phyloP scores from a whole-genome alignment of 2,329 filamentous ascomycete species.

The Nemania serpens region DNA sequence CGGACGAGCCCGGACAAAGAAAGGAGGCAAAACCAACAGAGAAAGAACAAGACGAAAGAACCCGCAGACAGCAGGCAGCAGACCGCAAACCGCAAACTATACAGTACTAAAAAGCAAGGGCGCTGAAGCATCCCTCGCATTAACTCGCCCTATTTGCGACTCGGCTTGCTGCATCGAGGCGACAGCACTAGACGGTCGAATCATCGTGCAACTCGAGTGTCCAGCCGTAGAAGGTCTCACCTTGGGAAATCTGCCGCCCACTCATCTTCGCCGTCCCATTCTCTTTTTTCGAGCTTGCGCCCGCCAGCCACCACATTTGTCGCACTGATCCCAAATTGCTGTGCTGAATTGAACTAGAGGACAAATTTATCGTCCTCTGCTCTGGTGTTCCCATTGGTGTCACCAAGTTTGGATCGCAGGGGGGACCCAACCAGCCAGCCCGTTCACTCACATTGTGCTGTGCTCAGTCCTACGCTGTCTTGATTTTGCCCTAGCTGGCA shows the following conservation, averaged over 20 bases:
- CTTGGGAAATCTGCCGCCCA: conserved; percentile 31
- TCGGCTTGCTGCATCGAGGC: conserved; percentile 31
- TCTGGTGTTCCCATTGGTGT: conserved; percentile 36
- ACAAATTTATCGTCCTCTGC: conserved; percentile 24
- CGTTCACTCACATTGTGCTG: conserved; percentile 26
- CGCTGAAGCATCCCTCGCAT: conserved; percentile 12
- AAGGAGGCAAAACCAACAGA: conserved; percentile 25
- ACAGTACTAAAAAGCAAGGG: conserved; percentile 15
- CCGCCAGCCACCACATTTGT: conserved; percentile 31
- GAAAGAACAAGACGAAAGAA: conserved; percentile 25
- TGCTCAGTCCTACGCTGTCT: conserved; percentile 30
- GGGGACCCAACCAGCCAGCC: conserved; percentile 29
- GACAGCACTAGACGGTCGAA: conserved; percentile 26
- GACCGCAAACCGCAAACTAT: conserved; percentile 10
- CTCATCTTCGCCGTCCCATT: conserved; percentile 32
- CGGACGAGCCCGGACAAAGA: conserved; percentile 25
- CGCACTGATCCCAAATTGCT: conserved; percentile 41
- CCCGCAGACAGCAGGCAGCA: not conserved
- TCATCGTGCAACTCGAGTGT: conserved; percentile 27
- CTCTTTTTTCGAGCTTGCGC: conserved; percentile 32
- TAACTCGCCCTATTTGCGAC: conserved; percentile 21
- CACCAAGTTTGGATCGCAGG: conserved; percentile 36
- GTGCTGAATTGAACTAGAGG: conserved; percentile 37
- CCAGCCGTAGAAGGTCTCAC: conserved; percentile 38
- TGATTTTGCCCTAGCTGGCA: conserved; percentile 26